Evolutionary conservation across 208 protist species (phyloP).

Genomic region (Trichomonas vaginalis): DNA sequence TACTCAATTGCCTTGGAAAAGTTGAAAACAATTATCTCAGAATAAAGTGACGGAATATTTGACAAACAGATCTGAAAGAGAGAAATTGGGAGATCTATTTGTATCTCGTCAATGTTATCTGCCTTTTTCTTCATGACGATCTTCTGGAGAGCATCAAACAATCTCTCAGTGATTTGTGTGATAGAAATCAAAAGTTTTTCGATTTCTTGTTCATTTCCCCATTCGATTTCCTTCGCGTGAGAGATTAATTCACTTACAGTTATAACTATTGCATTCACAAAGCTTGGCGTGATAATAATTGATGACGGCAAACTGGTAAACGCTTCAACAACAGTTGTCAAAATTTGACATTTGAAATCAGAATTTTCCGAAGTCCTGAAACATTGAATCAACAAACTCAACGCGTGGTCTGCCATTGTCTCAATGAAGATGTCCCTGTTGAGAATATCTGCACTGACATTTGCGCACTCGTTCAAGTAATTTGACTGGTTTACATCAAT

Average conservation of each 20-base stretch:
- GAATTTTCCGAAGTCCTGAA: background rate
- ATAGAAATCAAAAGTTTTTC: background rate
- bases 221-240: background rate
- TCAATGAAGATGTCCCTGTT: background rate
- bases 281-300: background rate
- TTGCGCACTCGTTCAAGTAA: background rate
- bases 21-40: too few relatives aligned
- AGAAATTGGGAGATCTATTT: background rate
- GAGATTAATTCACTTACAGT: background rate
- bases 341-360: background rate
- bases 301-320: background rate
- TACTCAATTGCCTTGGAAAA: too few relatives aligned
- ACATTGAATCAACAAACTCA: background rate
- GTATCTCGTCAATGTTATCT: background rate
- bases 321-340: background rate
- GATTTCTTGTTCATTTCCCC: background rate
- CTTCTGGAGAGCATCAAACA: background rate
- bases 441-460: background rate
- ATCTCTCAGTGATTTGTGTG: background rate
- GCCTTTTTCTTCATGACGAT: background rate
- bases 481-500: background rate
- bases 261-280: background rate
- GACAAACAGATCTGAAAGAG: background rate
- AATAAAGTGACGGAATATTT: background rate
- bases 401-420: background rate